These are phyloP conservation scores for Aotearoamyces nothofagi DNA, from an alignment of 2,329 filamentous ascomycete species.

Conservation along the genomic window DNA sequence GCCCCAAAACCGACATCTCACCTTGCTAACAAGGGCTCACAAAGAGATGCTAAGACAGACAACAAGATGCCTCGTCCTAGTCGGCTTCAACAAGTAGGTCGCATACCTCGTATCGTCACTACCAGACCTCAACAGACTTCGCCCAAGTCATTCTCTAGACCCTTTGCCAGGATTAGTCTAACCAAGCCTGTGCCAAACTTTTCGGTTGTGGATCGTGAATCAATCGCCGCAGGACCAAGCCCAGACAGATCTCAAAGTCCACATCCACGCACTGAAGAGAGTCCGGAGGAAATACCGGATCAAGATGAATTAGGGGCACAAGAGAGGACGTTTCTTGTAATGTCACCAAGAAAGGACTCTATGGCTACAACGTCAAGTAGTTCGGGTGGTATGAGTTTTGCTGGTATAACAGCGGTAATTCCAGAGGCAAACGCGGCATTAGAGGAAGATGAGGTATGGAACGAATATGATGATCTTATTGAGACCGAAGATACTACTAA, in stretches of 20 bases:
- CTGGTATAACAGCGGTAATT: conserved; percentile 49
- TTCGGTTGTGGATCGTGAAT: conserved; percentile 21
- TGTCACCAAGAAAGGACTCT: conserved; percentile 60
- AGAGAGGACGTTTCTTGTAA: conserved; percentile 51
- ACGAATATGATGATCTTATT: conserved; percentile 82
- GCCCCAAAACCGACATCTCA: too few relatives aligned
- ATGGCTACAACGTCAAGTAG: conserved; percentile 43
- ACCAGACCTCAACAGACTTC: conserved; percentile 51
- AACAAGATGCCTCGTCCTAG: conserved; percentile 28
- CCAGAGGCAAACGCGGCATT: conserved; percentile 46
- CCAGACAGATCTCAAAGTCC: conserved; percentile 13
- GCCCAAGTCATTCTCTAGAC: conserved; percentile 71
- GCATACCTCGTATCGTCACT: conserved; percentile 71
- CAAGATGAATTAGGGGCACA: not conserved
- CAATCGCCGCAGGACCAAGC: conserved; percentile 32
- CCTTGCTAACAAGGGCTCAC: not conserved
- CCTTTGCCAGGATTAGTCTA: conserved; percentile 48
- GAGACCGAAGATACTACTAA: conserved; percentile 40
- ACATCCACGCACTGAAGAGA: conserved; percentile 5
- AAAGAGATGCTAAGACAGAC: conserved; percentile 10
- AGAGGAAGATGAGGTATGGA: conserved; percentile 81
- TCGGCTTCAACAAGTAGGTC: conserved; percentile 65
- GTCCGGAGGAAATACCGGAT: not conserved
- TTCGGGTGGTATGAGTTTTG: conserved; percentile 42
- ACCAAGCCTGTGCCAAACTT: conserved; percentile 21